Evolutionary conservation across 768 basidiomycete genomes (phyloP), one percentile per base, ranked within the genome.

Genomic region (Phanerodontia chrysosporium): DNA sequence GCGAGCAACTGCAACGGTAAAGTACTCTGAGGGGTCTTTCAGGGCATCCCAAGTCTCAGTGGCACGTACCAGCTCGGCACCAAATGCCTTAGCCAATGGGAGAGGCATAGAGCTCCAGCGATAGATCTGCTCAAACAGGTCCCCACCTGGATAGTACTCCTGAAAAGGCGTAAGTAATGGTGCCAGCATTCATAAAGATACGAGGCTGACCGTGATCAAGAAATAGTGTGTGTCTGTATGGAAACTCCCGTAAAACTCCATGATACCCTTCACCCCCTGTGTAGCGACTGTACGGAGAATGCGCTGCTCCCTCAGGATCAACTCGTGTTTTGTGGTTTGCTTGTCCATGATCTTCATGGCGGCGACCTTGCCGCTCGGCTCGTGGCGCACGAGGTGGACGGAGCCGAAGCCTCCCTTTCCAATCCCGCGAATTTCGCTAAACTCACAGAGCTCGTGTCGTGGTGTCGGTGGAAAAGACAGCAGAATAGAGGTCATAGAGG

Each of bases 301-400:
- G 13, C 22, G 10, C 44, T 59, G 58, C 32, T 59, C 59, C 21
- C 32, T 25, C 6, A n/a, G n/a, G 3, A 57, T 36, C 6, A 9
- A 24, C 6, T 25, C 46, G 57, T 45, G 25, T 24, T 32, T 55
- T 2, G 30, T n/a, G 29, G 36, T 30, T 35, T 61, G 59, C 61
- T 67, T 67, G 45, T 59, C 62, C 46, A 67, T 60, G 24, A 62
- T 60, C 63, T 67, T 67, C 58, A 67, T 52, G 36, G 66, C 66
- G 29, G 62, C 51, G n/a, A 39, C 28, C 35, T 58, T 39, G 24
- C 55, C 59, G 27, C 61, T 60, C n/a, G 63, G 52, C 35, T 54
- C 51, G 60, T 69, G 65, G 28, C 64, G 56, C 21, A 66, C 68
- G 32, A 65, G 64, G 55, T 65, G 66, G 3, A 69, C 68, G 13